Evolutionary conservation across 768 basidiomycete species (phyloP).

Genomic region (Tylopilus vinaceipallidus): DNA sequence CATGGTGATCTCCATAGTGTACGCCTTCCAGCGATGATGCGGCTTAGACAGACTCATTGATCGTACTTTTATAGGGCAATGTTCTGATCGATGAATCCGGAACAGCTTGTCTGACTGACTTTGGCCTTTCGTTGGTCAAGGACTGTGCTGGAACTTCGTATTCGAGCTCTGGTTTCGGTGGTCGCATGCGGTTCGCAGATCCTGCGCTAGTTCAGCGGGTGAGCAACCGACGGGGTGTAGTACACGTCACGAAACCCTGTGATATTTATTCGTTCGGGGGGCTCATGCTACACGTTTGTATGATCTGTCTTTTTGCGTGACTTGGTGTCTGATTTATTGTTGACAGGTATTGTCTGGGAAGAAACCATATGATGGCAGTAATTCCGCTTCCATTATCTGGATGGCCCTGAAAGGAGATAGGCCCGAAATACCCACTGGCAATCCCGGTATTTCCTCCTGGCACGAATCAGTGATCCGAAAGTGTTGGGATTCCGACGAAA

Average conservation of each 20-base stretch:
- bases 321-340: slow-evolving; percentile 5
- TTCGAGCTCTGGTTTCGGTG: slow-evolving; percentile 34
- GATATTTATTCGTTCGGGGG: slow-evolving; percentile 36
- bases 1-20: slow-evolving; percentile 41
- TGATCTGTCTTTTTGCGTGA: neutral
- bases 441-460: neutral
- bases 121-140: slow-evolving; percentile 36
- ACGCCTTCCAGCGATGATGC: neutral
- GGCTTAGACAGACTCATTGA: neutral
- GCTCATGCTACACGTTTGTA: slow-evolving; percentile 32
- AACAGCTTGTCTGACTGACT: slow-evolving; percentile 47
- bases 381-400: neutral
- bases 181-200: slow-evolving; percentile 48
- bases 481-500: slow-evolving; percentile 20
- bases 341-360: slow-evolving; percentile 21
- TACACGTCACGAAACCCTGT: slow-evolving; percentile 17
- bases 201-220: slow-evolving; percentile 25
- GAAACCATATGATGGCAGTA: slow-evolving; percentile 17
- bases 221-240: neutral
- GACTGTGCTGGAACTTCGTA: slow-evolving; percentile 30
- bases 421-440: slow-evolving; percentile 9
- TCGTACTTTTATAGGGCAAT: slow-evolving; percentile 29
- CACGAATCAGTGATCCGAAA: slow-evolving; percentile 9
- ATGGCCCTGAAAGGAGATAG: slow-evolving; percentile 7
- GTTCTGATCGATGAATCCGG: slow-evolving; percentile 41